Base-by-base conservation (phyloP, 2,329 filamentous ascomycete genomes). In the Nigrospora oryzae region DNA sequence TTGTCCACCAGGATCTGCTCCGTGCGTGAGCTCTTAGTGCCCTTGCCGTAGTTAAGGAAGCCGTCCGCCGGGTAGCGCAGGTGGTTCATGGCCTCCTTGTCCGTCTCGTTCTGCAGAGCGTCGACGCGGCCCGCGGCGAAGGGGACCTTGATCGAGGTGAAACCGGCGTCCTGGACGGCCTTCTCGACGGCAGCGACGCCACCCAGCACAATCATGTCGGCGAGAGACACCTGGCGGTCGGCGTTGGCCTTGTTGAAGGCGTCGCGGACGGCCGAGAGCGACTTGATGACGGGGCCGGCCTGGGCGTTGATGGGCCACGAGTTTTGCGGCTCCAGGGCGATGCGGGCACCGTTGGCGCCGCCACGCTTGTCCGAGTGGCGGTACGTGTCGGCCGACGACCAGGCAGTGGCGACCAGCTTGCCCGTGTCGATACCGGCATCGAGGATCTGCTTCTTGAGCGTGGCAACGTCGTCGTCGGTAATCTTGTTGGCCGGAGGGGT, bases 311-410 rank as follows among this genome's bases (percentile, higher is more conserved):
- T 75, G 57, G 78, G 66, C 85, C 86, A 90, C 63, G 78, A 69
- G 55, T 79, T 80, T 68, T 86, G 81, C 19, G 86, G 86, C 49
- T 74, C 70, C 11, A 90, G 82, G 32, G 83, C 81, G 56, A 90
- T 86, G 55, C 86, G 85, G 13, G 79, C 85, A 55, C 86, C 86
- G 57, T 90, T 90, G 66, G 86, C 86, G 59, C 86, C 86, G 53
- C 86, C 86, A 52, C 86, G 86, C 79, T 89, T 89, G 71, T 90
- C 86, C 53, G 79, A 77, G 54, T 80, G 76, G 49, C 84, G 83
- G 79, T 83, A 88, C 30, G 81, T 83, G 3, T 83, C 83, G 19
- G 83, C 83, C 0, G 84, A 79, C 1, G 79, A 79, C 79, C 81
- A 88, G 19, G 84, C 83, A 11, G 75, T 74, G 11, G 74, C 72